A percentile compares a stretch with the other conserved stretches of the same genome.
Evolutionary conservation across 2,329 filamentous ascomycete species (phyloP).

Genomic region (Aspergillus jensenii): DNA sequence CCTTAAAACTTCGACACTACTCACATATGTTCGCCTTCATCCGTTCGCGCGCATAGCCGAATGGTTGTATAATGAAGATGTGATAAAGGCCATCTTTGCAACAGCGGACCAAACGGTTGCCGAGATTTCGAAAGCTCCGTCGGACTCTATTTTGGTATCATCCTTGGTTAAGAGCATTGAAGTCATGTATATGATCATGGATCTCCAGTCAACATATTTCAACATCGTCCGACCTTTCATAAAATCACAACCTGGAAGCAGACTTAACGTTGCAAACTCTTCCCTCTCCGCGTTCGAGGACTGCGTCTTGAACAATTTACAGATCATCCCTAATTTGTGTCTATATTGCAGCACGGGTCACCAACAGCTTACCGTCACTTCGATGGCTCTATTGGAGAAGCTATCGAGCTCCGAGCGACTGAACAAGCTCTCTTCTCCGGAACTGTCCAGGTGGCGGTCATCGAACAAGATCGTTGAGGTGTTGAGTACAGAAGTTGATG

Average conservation of each 20-base stretch:
- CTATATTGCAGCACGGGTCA: conserved; percentile 85
- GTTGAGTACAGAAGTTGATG: conserved; percentile 77
- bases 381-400: conserved; percentile 79
- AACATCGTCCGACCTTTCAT: conserved; percentile 81
- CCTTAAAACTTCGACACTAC: conserved; percentile 72
- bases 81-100: conserved; percentile 75
- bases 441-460: conserved; percentile 61
- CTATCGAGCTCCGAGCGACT: conserved; percentile 82
- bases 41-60: conserved; percentile 96
- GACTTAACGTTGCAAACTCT: conserved; percentile 66
- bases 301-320: conserved; percentile 76
- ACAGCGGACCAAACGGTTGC: conserved; percentile 73
- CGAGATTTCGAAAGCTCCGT: conserved; percentile 69
- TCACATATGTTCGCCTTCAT: conserved; percentile 80
- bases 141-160: conserved; percentile 78
- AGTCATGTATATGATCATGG: conserved; percentile 77
- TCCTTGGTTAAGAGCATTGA: conserved; percentile 78
- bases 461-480: conserved; percentile 84
- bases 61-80: conserved; percentile 94
- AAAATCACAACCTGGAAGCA: conserved; percentile 63
- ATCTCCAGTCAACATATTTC: conserved; percentile 86
- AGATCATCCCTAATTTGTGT: conserved; percentile 77
- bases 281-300: conserved; percentile 91
- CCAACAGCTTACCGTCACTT: conserved; percentile 74
- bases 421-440: conserved; percentile 66